Evolutionary conservation across 2,329 filamentous ascomycete genomes (phyloP).

Genomic region (Emydomyces testavorans): DNA sequence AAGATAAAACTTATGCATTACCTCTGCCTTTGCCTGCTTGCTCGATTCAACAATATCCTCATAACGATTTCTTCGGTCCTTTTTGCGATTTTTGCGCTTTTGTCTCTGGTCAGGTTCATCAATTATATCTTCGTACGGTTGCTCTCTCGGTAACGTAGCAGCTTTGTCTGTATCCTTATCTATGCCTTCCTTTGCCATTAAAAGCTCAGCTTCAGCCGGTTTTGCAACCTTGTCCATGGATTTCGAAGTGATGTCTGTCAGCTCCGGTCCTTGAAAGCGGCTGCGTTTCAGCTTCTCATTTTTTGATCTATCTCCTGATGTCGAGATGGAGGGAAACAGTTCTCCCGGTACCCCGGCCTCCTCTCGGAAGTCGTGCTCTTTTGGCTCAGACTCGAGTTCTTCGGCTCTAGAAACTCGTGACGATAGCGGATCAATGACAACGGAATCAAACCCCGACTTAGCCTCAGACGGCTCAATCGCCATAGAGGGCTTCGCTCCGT

Average conservation of each 20-base stretch:
- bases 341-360: not conserved
- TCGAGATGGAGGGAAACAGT: not conserved
- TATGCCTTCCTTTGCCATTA: not conserved
- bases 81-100: constrained; percentile 21
- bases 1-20: constrained; percentile 19
- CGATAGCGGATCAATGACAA: not conserved
- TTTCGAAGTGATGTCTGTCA: not conserved
- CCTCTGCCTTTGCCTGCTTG: constrained; percentile 25
- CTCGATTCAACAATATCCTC: constrained; percentile 24
- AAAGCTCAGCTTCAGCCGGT: not conserved
- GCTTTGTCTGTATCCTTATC: not conserved
- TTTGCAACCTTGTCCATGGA: not conserved
- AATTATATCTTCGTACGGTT: not conserved
- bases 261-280: not conserved
- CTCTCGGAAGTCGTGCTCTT: not conserved
- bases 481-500: not conserved
- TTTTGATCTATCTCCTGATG: not conserved
- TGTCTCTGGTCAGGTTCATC: constrained; percentile 15
- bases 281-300: not conserved
- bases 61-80: constrained; percentile 28
- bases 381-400: not conserved
- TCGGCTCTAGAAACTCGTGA: not conserved
- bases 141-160: not conserved
- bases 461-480: not conserved
- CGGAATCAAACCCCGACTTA: not conserved